phyloP scores from a whole-genome alignment of 2,329 filamentous ascomycete genomes.

The Calonectria multiphialidica region DNA sequence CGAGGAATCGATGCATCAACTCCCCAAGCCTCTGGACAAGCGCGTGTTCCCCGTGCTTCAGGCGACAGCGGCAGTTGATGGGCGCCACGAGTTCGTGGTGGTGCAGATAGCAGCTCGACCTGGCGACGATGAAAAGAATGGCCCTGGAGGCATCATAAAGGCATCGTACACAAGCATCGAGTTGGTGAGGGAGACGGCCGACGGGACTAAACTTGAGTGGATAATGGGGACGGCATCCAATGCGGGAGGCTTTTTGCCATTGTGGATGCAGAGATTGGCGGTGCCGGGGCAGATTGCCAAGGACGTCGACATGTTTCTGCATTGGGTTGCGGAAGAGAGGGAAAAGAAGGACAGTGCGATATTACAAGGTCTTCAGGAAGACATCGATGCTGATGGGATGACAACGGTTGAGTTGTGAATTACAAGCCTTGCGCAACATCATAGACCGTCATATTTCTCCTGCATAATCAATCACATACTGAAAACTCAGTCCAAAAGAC shows the following conservation, averaged over 20 bases:
- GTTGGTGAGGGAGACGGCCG: conserved; percentile 61
- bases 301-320: conserved; percentile 77
- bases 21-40: conserved; percentile 70
- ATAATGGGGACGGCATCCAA: conserved; percentile 82
- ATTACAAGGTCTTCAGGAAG: conserved; percentile 22
- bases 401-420: background rate
- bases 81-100: conserved; percentile 64
- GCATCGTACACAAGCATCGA: conserved; percentile 77
- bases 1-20: conserved; percentile 75
- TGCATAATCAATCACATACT: background rate
- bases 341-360: conserved; percentile 32
- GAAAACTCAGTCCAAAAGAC: no score
- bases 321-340: conserved; percentile 68
- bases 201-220: conserved; percentile 71
- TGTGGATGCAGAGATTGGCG: conserved; percentile 73
- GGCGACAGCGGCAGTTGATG: conserved; percentile 61
- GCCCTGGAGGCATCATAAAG: conserved; percentile 60
- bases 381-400: conserved; percentile 18
- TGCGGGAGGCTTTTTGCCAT: conserved; percentile 75
- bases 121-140: conserved; percentile 52
- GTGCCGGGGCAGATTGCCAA: conserved; percentile 74
- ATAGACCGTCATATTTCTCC: background rate
- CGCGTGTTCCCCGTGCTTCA: conserved; percentile 77
- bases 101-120: conserved; percentile 65
- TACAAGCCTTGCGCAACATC: background rate